Percentiles rank a stretch among this genome's conserved stretches.
These are phyloP conservation scores for Phalaenopsis aphrodite DNA, from an alignment of 106 monocot species.

Conservation along the genomic window DNA sequence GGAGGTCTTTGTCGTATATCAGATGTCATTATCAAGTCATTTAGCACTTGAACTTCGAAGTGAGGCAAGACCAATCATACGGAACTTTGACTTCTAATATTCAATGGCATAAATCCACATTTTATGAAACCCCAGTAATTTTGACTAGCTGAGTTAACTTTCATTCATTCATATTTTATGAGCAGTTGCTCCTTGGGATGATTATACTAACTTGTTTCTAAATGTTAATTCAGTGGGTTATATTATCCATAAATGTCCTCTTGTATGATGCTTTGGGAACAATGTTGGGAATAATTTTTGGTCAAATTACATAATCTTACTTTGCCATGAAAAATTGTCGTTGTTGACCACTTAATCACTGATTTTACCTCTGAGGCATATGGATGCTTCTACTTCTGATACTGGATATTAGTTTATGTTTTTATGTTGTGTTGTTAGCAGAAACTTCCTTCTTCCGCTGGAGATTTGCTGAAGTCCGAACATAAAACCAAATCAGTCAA, in stretches of 20 bases:
- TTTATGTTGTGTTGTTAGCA: constrained; percentile 14
- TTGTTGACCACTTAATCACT: background rate
- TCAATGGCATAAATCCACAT: background rate
- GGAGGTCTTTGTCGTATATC: background rate
- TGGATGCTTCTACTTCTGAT: background rate
- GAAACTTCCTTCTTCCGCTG: constrained; percentile 16
- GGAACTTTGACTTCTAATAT: background rate
- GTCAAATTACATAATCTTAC: background rate
- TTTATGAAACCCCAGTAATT: background rate
- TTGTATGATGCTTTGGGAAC: background rate
- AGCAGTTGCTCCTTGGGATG: background rate
- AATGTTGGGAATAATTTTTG: background rate
- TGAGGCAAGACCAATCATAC: background rate
- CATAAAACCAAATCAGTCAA: constrained; percentile 13
- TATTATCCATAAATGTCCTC: background rate
- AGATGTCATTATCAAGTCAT: background rate
- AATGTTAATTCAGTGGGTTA: background rate
- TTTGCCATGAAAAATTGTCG: background rate
- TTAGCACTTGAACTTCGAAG: background rate
- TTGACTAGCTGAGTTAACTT: background rate
- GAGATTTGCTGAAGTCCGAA: constrained; percentile 15
- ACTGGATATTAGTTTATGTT: background rate
- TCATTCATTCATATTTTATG: background rate
- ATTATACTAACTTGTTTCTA: background rate
- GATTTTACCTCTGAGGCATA: background rate